Base-by-base conservation (phyloP, 1,139 yeast species). In the Scheffersomyces illinoinensis region DNA sequence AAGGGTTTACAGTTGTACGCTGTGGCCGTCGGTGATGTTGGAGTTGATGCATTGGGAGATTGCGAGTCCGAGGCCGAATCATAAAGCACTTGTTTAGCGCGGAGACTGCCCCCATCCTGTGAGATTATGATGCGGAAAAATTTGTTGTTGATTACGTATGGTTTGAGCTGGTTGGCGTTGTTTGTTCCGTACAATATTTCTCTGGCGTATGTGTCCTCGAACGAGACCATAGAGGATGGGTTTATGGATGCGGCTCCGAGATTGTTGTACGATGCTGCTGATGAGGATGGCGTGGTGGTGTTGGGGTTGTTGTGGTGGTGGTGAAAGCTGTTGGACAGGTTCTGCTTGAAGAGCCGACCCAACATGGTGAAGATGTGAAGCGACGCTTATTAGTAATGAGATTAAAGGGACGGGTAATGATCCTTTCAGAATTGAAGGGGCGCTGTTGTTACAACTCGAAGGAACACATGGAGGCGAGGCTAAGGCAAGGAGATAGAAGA, bases 21-120 rank as follows among this genome's bases (percentile, higher is more conserved):
- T n/a, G 33, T 46, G 33, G 61, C 19, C 12, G 50, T 39, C 8
- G 59, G 50, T 10, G 55, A 47, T 5, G 50, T 54, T 1, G 56
- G 53, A 21, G n/a, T 51, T 26, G 47, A 46, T 5, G 43, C 12
- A 17, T 47, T 54, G 47, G 17, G 49, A 4, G 23, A 12, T 54
- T 43, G 59, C 48, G 57, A 24, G 18, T 74, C 76, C 54, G 60
- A 61, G 5, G 78, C 71, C 5, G 86, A 77, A 67, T 85, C 89
- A 64, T 73, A 82, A 21, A 85, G 68, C 4, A 81, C 77, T 64
- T 82, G 86, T 61, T 83, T 84, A 2, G 80, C 69, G 19, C 87
- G 68, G 8, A 84, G 63, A 61, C 70, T 79, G 0, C 86, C 86
- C 3, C 84, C 86, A 65, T 85, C 88, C 66, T 85, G 88, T 10